A percentile compares a stretch with the other conserved stretches of the same genome.
phyloP scores from a whole-genome alignment of 164 flowering plant species.

The grape (Vitis vinifera) region DNA sequence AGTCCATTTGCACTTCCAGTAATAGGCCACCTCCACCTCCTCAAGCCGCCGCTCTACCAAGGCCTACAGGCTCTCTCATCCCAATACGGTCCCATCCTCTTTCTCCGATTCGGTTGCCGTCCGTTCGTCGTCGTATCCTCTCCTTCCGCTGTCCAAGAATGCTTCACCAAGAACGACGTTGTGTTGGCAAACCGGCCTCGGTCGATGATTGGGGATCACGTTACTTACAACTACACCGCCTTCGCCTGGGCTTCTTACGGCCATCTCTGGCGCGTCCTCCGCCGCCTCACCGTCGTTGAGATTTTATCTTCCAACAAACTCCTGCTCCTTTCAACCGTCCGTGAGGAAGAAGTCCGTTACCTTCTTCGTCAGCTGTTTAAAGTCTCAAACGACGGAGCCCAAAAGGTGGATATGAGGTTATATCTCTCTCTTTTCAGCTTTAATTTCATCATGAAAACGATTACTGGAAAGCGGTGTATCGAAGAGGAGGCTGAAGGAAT shows the following conservation, averaged over 20 bases:
- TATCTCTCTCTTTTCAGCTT: neutral
- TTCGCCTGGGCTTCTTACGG: conserved; percentile 12
- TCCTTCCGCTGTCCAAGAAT: conserved; percentile 21
- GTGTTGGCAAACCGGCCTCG: conserved; percentile 34
- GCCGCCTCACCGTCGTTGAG: neutral
- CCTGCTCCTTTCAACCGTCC: neutral
- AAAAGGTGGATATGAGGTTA: neutral
- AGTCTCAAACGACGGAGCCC: neutral
- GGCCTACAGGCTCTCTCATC: conserved; percentile 8
- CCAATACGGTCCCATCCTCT: conserved; percentile 8
- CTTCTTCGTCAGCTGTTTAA: neutral
- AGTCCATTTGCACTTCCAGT: conserved; percentile 7
- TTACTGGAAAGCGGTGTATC: neutral
- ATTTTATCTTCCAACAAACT: conserved; percentile 7
- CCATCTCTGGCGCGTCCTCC: conserved; percentile 21
- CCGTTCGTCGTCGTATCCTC: conserved; percentile 22
- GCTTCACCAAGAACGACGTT: conserved; percentile 31
- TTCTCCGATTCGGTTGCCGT: conserved; percentile 13
- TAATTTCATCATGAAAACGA: conserved; percentile 1
- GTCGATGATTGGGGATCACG: neutral
- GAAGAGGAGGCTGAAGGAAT: neutral
- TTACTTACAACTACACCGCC: conserved; percentile 5
- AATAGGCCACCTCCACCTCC: conserved; percentile 15
- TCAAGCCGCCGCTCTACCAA: conserved; percentile 9
- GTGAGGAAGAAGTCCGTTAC: neutral